Evolutionary conservation across 2,329 filamentous ascomycete species (phyloP).

Genomic region (Phialophora macrospora): DNA sequence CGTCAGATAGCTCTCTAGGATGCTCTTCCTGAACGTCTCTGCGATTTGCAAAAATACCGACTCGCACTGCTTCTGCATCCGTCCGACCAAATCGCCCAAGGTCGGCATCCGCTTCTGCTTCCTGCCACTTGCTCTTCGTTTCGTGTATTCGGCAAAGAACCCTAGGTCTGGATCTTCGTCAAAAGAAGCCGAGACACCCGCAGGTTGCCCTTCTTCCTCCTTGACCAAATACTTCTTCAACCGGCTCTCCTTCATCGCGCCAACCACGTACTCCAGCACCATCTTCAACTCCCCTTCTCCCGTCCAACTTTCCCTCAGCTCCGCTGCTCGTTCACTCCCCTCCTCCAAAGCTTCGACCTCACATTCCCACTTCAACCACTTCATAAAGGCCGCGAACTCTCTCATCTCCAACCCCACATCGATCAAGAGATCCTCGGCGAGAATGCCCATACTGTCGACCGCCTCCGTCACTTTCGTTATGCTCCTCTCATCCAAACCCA

Average conservation of each 20-base stretch:
- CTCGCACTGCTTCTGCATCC: slow-evolving; percentile 63
- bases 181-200: slow-evolving; percentile 3
- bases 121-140: slow-evolving; percentile 55
- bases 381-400: slow-evolving; percentile 77
- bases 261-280: slow-evolving; percentile 76
- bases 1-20: slow-evolving; percentile 58
- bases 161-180: slow-evolving; percentile 42
- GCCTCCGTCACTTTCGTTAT: slow-evolving; percentile 68
- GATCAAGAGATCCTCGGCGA: slow-evolving; percentile 73
- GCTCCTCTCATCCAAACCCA: slow-evolving; percentile 67
- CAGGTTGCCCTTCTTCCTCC: slow-evolving; percentile 35
- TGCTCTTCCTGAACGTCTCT: slow-evolving; percentile 69
- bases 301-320: slow-evolving; percentile 68
- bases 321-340: slow-evolving; percentile 64
- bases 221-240: slow-evolving; percentile 44
- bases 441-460: slow-evolving; percentile 73
- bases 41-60: slow-evolving; percentile 70
- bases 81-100: slow-evolving; percentile 67
- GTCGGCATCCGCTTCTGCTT: slow-evolving; percentile 60
- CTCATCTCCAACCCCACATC: slow-evolving; percentile 76
- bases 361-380: slow-evolving; percentile 83
- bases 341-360: slow-evolving; percentile 73
- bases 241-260: slow-evolving; percentile 42
- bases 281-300: slow-evolving; percentile 69
- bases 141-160: slow-evolving; percentile 55